Evolutionary conservation across 2,329 filamentous ascomycete genomes (phyloP).

Genomic region (Talaromyces islandicus): DNA sequence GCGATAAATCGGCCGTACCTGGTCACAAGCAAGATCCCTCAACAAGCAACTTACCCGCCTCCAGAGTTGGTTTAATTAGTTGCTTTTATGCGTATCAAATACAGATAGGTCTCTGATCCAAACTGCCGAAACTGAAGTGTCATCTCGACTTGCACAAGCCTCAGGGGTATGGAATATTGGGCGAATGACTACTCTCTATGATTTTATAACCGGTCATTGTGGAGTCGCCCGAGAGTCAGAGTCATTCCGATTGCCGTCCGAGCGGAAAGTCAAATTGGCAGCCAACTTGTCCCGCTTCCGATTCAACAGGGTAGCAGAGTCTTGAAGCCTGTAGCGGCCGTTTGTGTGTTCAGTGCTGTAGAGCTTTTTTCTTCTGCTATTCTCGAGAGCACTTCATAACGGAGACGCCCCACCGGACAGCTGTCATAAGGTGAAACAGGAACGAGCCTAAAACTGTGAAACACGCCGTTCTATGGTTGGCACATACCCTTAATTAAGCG

Average conservation of each 20-base stretch:
- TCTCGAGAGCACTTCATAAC: not conserved
- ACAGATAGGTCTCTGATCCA: not conserved
- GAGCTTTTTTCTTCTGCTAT: not conserved
- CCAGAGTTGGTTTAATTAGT: not conserved
- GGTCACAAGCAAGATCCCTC: too few species aligned
- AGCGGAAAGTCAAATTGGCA: not conserved
- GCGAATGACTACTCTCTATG: not conserved
- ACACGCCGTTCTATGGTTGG: not conserved
- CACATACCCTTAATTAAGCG: not conserved
- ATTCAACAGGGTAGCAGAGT: too few species aligned
- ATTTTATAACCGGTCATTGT: not conserved
- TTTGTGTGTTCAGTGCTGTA: too few species aligned
- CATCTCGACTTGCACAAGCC: not conserved
- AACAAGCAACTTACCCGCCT: too few species aligned
- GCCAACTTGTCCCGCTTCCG: too few species aligned
- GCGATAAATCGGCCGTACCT: too few species aligned
- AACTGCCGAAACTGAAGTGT: not conserved
- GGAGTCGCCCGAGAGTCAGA: not conserved
- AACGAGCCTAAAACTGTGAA: not conserved
- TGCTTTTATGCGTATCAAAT: not conserved
- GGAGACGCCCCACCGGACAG: not conserved
- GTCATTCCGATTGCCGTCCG: not conserved
- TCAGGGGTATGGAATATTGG: not conserved
- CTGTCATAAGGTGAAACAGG: not conserved
- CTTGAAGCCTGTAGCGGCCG: too few species aligned